A percentile compares a stretch with the other conserved stretches of the same genome.
Evolutionary conservation across 495 filamentous ascomycete genomes (phyloP).

Genomic region (Margaritispora aquatica): DNA sequence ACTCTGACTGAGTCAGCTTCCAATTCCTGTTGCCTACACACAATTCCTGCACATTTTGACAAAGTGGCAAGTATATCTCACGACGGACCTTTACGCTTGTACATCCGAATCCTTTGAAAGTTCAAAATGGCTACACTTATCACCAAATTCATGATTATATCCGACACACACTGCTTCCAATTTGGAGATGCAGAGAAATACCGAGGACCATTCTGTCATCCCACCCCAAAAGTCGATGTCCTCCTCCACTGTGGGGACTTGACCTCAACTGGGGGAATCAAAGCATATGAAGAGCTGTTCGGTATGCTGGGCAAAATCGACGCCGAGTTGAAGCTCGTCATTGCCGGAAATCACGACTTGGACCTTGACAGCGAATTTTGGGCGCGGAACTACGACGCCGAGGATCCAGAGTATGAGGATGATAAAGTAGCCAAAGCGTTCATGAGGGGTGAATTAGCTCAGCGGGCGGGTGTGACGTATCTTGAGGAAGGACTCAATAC

Average conservation of each 20-base stretch:
- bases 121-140: constrained; percentile 6
- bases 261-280: constrained; percentile 52
- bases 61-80: no score
- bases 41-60: no score
- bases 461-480: constrained; percentile 49
- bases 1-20: background rate
- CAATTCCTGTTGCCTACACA: no score
- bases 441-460: constrained; percentile 40
- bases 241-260: constrained; percentile 71
- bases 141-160: constrained; percentile 53
- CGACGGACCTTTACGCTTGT: background rate
- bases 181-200: constrained; percentile 16
- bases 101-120: background rate
- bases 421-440: constrained; percentile 26
- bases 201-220: constrained; percentile 22
- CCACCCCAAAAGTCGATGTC: constrained; percentile 50
- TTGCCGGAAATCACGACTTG: constrained; percentile 78
- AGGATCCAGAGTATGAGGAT: constrained; percentile 7
- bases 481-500: constrained; percentile 58
- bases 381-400: background rate
- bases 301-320: constrained; percentile 46
- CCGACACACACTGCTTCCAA: constrained; percentile 52
- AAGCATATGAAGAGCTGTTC: constrained; percentile 48
- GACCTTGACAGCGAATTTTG: constrained; percentile 52
- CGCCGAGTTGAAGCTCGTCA: constrained; percentile 69